Base-by-base conservation (phyloP, 176 grass and related monocot genomes). In the Carex scoparia region DNA sequence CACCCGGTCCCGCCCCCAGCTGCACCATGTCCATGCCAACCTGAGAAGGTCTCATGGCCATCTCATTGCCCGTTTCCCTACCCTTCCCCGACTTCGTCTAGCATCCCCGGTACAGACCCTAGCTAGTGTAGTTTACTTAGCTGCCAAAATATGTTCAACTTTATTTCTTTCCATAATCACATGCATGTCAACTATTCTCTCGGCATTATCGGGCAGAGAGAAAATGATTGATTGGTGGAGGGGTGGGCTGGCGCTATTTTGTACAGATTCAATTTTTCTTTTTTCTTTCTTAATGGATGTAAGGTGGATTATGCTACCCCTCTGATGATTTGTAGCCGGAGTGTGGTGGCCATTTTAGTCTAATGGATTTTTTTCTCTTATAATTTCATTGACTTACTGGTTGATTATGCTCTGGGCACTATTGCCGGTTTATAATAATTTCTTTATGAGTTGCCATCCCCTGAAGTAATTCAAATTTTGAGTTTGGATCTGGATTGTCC, bases 11-110 rank as follows among this genome's bases (percentile, higher is more conserved):
- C 85, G 10, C 44, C 90, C 0, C 91, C 94, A 31, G 83, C 77
- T 5, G 79, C 88, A 1, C 91, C 94, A 31, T 86, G 71, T 10
- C 96, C 93, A 28, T 93, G 91, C 32, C 87, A 89, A 1, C 96
- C 91, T 0, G 96, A 98, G 86, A 93, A 84, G 81, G 84, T 95
- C 30, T 84, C 16, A 10, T 95, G 92, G 92, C 96, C 96, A 7
- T 89, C 93, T 11, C 96, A 98, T 44, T 81, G 87, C 62, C 72
- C 82, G 1, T 64, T 56, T 70, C 79, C 85, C 76, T 87, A 90
- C 5, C 16, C 33, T 4, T 53, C 67, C 23, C 85, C 90, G 37
- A 81, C 65, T 0, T 88, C 35, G 15, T 81, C 80, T 32, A 65
- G 73, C 19, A 56, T 11, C 19, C 4, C 60, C 3, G 48, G 60